phyloP scores from a whole-genome alignment of 2,329 filamentous ascomycete species.

The Tolypocladium inflatum region DNA sequence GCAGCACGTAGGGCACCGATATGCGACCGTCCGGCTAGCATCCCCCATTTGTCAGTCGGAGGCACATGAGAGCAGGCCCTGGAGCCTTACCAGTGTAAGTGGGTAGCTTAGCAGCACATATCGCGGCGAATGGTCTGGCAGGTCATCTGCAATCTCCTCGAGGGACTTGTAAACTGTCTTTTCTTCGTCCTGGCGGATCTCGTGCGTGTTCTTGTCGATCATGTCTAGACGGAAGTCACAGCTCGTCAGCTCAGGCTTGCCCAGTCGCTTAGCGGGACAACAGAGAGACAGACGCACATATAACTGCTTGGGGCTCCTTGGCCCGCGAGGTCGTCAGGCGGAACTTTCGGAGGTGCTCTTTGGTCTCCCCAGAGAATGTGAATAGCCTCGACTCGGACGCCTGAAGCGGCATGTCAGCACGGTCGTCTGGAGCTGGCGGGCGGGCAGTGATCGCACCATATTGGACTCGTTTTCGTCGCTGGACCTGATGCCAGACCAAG shows the following conservation, averaged over 20 bases:
- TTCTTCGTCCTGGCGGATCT: slow-evolving; percentile 77
- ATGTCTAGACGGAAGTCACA: slow-evolving; percentile 48
- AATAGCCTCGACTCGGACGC: slow-evolving; percentile 80
- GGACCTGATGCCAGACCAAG: neutral
- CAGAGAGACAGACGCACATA: slow-evolving; percentile 52
- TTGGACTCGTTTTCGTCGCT: neutral
- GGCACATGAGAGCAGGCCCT: neutral
- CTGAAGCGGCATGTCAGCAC: slow-evolving; percentile 14
- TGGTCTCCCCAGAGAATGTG: slow-evolving; percentile 85
- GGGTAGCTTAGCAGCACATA: slow-evolving; percentile 90
- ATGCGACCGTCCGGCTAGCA: slow-evolving; percentile 67
- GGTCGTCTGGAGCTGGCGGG: neutral
- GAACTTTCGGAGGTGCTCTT: slow-evolving; percentile 87
- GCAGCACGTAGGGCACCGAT: slow-evolving; percentile 84
- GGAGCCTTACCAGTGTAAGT: slow-evolving; percentile 60
- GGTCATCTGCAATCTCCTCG: slow-evolving; percentile 72
- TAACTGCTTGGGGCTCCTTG: slow-evolving; percentile 79
- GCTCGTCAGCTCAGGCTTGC: neutral
- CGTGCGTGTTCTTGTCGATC: slow-evolving; percentile 83
- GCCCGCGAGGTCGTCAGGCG: slow-evolving; percentile 81
- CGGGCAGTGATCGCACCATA: neutral
- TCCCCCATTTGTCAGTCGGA: neutral
- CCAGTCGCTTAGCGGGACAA: neutral
- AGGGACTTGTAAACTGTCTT: slow-evolving; percentile 71
- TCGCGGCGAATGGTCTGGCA: slow-evolving; percentile 85